Base-by-base conservation (phyloP, 768 basidiomycete genomes). In the Hygrophoropsis aurantiaca region DNA sequence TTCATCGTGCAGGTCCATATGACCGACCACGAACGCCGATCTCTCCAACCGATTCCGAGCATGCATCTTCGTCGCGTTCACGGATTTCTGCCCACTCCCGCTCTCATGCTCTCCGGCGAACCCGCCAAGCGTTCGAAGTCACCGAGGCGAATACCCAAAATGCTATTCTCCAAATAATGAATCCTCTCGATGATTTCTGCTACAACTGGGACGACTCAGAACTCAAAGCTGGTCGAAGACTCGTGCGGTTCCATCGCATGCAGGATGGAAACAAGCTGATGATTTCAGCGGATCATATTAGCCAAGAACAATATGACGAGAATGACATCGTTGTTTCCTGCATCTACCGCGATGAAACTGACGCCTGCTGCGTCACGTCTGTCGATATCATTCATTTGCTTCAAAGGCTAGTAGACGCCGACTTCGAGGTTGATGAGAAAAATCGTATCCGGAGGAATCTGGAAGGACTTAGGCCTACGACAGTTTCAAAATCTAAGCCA, bases 371-470 rank as follows among this genome's bases (percentile, higher is more conserved):
- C 64, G 84, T 94, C 56, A 98, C 95, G 33, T 94, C 92, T 0
- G 95, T 97, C 56, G 95, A 98, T 64, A 85, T 95, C 66, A 94
- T 98, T 58, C 90, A 87, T 63, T 78, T 98, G 24, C 81, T 98
- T 44, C 92, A 97, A 70, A 77, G 79, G 2, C 69, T 87, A 40
- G 77, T 81, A 33, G 90, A 87, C 36, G 69, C 71, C 3, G 77
- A 86, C 41, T 94, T 97, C 60, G 85, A 84, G 24, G 88, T 97
- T 40, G 93, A 97, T 67, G 95, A 97, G 75, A 97, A 95, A 77
- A 97, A 97, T 59, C 77, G 95, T 43, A 95, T 97, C 57, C 76
- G 95, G 52, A 79, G 94, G 47, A 98, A 98, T 66, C 73, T 99
- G 24, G 94, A 99, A 65, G 91, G 90, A 20, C 87, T 97, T 60